Evolutionary conservation across 192 early-diverging fungal species (phyloP).

Genomic region (Coemansia sp.): DNA sequence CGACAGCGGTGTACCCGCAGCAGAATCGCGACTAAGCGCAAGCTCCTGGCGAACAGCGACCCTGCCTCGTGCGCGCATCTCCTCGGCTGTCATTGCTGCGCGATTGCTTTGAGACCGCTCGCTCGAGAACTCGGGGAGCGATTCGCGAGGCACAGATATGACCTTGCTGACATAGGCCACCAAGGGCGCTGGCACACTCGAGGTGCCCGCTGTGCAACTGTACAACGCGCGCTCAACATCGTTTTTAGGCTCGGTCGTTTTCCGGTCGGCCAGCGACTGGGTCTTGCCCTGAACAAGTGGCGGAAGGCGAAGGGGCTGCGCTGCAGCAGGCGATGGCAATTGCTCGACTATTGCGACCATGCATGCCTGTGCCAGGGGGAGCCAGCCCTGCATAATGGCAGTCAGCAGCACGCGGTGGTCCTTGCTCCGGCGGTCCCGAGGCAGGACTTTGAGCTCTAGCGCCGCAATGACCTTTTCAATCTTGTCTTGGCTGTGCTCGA

Average conservation of each 20-base stretch:
- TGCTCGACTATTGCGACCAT: slow-evolving; percentile 87
- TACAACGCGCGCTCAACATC: slow-evolving; percentile 75
- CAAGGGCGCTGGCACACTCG: slow-evolving; percentile 59
- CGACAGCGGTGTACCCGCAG: slow-evolving; percentile 25
- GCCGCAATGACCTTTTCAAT: slow-evolving; percentile 92
- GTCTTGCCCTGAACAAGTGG: slow-evolving; percentile 65
- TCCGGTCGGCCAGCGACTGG: slow-evolving; percentile 21
- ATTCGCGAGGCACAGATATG: slow-evolving; percentile 78
- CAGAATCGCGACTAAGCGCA: slow-evolving; percentile 26
- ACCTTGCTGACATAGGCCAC: slow-evolving; percentile 96
- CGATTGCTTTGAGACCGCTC: slow-evolving; percentile 60
- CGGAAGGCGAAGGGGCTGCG: slow-evolving; percentile 81
- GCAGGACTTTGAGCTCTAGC: slow-evolving; percentile 86
- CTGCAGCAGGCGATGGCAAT: slow-evolving; percentile 81
- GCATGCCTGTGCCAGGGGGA: slow-evolving; percentile 88
- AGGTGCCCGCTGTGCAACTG: slow-evolving; percentile 63
- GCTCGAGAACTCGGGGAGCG: slow-evolving; percentile 64
- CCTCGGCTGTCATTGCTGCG: slow-evolving; percentile 79
- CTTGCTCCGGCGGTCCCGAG: slow-evolving; percentile 87
- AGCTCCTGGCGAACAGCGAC: slow-evolving; percentile 56
- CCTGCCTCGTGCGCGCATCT: slow-evolving; percentile 80
- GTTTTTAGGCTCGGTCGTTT: slow-evolving; percentile 56
- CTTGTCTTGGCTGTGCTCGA: slow-evolving; percentile 74
- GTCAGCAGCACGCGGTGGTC: slow-evolving; percentile 77
- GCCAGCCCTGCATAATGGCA: slow-evolving; percentile 92